These are phyloP conservation scores for Aspergillus neotritici DNA, from an alignment of 2,329 filamentous ascomycete genomes.

Conservation along the genomic window DNA sequence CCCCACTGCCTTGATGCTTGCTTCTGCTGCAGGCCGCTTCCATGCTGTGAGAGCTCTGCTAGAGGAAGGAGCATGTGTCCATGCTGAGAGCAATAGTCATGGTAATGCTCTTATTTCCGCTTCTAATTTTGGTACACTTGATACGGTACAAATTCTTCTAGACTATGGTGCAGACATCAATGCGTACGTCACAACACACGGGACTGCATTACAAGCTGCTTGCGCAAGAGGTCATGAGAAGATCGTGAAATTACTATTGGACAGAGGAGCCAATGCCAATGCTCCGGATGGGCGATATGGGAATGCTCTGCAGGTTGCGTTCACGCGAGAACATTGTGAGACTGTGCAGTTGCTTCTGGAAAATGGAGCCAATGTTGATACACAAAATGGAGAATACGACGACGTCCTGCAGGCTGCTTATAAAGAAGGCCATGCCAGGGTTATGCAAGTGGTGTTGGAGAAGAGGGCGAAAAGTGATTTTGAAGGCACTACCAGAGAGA, in stretches of 20 bases:
- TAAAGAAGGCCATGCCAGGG: neutral
- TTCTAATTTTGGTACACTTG: too few relatives aligned
- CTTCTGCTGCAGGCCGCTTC: too few relatives aligned
- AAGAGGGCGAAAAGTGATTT: too few relatives aligned
- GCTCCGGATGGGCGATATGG: neutral
- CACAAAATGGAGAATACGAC: constrained; percentile 1
- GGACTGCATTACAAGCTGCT: neutral
- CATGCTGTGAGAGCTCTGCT: too few relatives aligned
- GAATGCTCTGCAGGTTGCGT: constrained; percentile 9
- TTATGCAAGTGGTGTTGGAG: constrained; percentile 1
- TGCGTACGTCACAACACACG: neutral
- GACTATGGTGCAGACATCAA: neutral
- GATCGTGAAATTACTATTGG: constrained; percentile 1
- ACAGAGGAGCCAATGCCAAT: constrained; percentile 9
- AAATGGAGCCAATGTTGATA: constrained; percentile 9
- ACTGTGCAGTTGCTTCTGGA: constrained; percentile 11
- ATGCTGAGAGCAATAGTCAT: too few relatives aligned
- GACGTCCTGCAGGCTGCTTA: constrained; percentile 8
- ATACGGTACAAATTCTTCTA: neutral
- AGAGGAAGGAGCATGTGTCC: too few relatives aligned
- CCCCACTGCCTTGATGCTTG: too few relatives aligned
- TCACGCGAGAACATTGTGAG: constrained; percentile 1
- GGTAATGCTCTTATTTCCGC: too few relatives aligned
- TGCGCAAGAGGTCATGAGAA: constrained; percentile 3
- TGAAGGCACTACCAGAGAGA: too few relatives aligned